Conservation (phyloP, 176 grass and related monocot species). For the Tillandsia leiboldiana region DNA sequence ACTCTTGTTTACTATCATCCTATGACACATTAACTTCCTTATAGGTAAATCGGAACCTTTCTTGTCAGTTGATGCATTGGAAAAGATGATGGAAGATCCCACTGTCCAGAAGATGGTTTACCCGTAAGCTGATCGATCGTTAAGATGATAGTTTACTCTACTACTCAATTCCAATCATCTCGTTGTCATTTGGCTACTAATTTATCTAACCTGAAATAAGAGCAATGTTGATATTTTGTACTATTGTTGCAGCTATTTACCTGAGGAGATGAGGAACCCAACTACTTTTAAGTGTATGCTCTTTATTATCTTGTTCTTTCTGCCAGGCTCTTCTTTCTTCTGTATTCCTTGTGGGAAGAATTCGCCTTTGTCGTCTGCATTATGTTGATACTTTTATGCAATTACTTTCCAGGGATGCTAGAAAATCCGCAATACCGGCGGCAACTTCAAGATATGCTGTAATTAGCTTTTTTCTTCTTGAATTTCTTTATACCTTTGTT, state of each 20-base stretch:
- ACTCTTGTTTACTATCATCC: neutral
- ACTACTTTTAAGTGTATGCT: constrained; percentile 78
- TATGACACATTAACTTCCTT: constrained; percentile 15
- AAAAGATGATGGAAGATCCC: constrained; percentile 99
- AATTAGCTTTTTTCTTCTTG: constrained; percentile 25
- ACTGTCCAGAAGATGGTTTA: constrained; percentile 94
- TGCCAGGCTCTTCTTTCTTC: constrained; percentile 11
- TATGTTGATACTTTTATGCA: neutral
- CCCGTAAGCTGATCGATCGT: constrained; percentile 55
- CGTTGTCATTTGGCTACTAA: constrained; percentile 1
- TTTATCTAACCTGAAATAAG: constrained; percentile 14
- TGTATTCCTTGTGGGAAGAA: neutral
- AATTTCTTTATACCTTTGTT: neutral
- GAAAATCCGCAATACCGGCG: constrained; percentile 90
- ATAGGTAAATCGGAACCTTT: constrained; percentile 44
- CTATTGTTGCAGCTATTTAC: constrained; percentile 66
- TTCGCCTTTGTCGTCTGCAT: neutral
- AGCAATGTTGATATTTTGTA: constrained; percentile 19
- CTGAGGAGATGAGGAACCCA: constrained; percentile 95
- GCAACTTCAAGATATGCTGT: constrained; percentile 98
- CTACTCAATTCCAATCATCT: neutral
- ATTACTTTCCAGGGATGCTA: constrained; percentile 77
- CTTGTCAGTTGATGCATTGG: constrained; percentile 78
- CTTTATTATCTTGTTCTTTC: constrained; percentile 17
- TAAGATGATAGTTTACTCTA: neutral